These are phyloP conservation scores for Cryptococcus wingfieldii DNA, from an alignment of 1,284 basidiomycete genomes.

Conservation along the genomic window DNA sequence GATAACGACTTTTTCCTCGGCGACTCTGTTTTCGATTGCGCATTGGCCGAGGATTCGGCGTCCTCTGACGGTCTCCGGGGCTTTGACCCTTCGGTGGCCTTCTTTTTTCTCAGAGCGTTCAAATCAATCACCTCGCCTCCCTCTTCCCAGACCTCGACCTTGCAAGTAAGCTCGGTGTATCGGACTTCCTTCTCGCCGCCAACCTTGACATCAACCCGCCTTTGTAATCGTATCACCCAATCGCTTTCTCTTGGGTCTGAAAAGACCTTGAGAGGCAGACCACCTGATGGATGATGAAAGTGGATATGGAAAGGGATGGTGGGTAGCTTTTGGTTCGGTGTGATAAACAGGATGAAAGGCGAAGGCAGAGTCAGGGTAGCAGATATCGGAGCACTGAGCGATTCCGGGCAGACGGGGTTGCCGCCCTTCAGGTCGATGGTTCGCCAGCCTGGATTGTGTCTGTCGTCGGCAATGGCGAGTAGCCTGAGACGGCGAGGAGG, in stretches of 20 bases:
- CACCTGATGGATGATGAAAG: constrained; percentile 24
- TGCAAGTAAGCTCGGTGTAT: constrained; percentile 28
- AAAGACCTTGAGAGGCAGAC: constrained; percentile 27
- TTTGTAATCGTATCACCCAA: constrained; percentile 30
- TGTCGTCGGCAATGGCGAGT: constrained; percentile 25
- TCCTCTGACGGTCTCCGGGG: neutral
- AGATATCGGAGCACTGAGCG: constrained; percentile 10
- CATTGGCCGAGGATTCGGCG: neutral
- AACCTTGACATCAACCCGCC: constrained; percentile 29
- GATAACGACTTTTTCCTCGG: neutral
- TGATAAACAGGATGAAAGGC: constrained; percentile 34
- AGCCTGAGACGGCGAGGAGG: constrained; percentile 26
- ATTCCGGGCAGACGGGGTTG: constrained; percentile 9
- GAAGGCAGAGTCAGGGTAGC: constrained; percentile 31
- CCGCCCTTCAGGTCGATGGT: constrained; percentile 32
- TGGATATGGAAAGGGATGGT: constrained; percentile 37
- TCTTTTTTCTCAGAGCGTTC: constrained; percentile 9
- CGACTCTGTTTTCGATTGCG: neutral
- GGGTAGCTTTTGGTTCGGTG: constrained; percentile 13
- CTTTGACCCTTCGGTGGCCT: neutral
- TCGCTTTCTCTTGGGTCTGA: constrained; percentile 24
- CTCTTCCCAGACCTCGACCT: constrained; percentile 34
- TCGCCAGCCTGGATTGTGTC: constrained; percentile 37
- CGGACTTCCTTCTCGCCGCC: constrained; percentile 28
- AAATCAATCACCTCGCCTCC: constrained; percentile 20